These are phyloP conservation scores for Apophysomyces variabilis DNA, from an alignment of 371 early-diverging fungal species.

Conservation along the genomic window DNA sequence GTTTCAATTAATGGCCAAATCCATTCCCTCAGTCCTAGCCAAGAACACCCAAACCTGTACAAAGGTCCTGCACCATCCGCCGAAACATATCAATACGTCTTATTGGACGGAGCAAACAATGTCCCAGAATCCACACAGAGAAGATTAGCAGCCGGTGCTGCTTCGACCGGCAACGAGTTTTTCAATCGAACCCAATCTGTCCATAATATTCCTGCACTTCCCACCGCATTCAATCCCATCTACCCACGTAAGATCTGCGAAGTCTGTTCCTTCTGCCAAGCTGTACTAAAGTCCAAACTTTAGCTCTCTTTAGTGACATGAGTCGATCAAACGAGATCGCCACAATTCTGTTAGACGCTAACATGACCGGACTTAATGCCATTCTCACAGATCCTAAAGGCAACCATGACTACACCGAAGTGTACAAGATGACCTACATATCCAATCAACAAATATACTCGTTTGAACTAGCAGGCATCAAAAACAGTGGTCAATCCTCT, in stretches of 20 bases:
- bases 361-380: slow-evolving; percentile 16
- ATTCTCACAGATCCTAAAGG: slow-evolving; percentile 23
- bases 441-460: slow-evolving; percentile 44
- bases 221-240: slow-evolving; percentile 50
- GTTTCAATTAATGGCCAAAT: slow-evolving; percentile 39
- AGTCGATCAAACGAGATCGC: slow-evolving; percentile 38
- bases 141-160: slow-evolving; percentile 33
- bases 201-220: slow-evolving; percentile 45
- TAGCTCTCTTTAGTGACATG: slow-evolving; percentile 40
- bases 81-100: slow-evolving; percentile 33
- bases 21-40: slow-evolving; percentile 26
- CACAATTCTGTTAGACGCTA: slow-evolving; percentile 31
- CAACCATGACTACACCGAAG: slow-evolving; percentile 13
- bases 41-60: slow-evolving; percentile 33
- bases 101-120: slow-evolving; percentile 20
- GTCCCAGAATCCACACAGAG: slow-evolving; percentile 31
- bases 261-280: not conserved
- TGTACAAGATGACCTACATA: slow-evolving; percentile 41
- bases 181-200: slow-evolving; percentile 49
- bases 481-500: slow-evolving; percentile 52
- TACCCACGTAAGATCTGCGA: slow-evolving; percentile 37
- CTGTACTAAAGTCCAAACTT: not conserved
- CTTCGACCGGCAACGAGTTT: slow-evolving; percentile 56
- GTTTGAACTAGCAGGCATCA: slow-evolving; percentile 39
- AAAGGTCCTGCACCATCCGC: slow-evolving; percentile 35